Evolutionary conservation across 768 basidiomycete species (phyloP).

Genomic region (Mycena floridula): DNA sequence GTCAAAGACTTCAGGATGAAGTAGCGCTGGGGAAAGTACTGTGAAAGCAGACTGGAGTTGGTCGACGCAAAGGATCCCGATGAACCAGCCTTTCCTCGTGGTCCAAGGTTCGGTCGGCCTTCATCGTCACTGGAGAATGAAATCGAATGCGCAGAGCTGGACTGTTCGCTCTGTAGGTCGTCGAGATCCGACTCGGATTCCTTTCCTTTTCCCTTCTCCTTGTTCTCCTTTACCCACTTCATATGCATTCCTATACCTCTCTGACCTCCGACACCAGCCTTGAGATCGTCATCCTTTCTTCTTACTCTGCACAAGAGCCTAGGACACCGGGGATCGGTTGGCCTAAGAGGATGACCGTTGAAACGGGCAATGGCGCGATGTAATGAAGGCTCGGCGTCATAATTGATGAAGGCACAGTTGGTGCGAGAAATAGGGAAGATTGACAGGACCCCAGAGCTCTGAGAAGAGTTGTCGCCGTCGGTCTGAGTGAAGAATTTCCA

Average conservation of each 20-base stretch:
- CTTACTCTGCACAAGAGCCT: slow-evolving; percentile 80
- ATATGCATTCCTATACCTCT: slow-evolving; percentile 80
- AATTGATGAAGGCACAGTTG: slow-evolving; percentile 93
- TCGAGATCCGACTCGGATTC: not conserved
- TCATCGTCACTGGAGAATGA: slow-evolving; percentile 41
- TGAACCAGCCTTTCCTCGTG: slow-evolving; percentile 40
- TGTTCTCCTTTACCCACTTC: slow-evolving; percentile 70
- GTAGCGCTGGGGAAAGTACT: slow-evolving; percentile 80
- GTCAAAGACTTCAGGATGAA: slow-evolving; percentile 90
- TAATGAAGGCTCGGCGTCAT: slow-evolving; percentile 55
- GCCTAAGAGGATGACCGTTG: slow-evolving; percentile 66
- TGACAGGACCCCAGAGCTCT: slow-evolving; percentile 58
- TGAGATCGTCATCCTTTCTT: slow-evolving; percentile 76
- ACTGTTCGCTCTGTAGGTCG: slow-evolving; percentile 1
- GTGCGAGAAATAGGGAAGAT: slow-evolving; percentile 95
- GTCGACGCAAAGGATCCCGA: slow-evolving; percentile 76
- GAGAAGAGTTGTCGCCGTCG: slow-evolving; percentile 2
- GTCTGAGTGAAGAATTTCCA: slow-evolving; percentile 71
- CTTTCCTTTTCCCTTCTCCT: slow-evolving; percentile 34
- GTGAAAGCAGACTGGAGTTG: slow-evolving; percentile 70
- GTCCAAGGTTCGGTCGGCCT: no score
- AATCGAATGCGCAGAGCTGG: slow-evolving; percentile 9
- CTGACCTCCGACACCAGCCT: slow-evolving; percentile 89
- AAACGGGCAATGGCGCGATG: slow-evolving; percentile 63
- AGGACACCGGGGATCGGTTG: slow-evolving; percentile 66